Evolutionary conservation across 2,329 filamentous ascomycete genomes (phyloP).

Genomic region (Aspergillus sclerotialis): DNA sequence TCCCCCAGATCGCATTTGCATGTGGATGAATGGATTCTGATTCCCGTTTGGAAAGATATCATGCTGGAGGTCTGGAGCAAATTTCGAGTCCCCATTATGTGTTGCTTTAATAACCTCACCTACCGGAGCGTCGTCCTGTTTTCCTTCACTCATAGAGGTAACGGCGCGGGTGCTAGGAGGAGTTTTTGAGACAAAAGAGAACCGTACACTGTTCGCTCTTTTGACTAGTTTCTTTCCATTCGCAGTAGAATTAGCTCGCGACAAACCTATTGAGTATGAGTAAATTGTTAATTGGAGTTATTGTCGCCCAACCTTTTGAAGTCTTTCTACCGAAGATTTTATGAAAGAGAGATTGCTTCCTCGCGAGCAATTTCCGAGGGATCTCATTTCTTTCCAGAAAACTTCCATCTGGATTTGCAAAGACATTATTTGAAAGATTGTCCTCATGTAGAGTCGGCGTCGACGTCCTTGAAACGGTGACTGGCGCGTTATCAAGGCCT

Average conservation of each 20-base stretch:
- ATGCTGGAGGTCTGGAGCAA: conserved; percentile 12
- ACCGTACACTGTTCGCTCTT: conserved; percentile 21
- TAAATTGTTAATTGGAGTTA: background rate
- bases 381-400: conserved; percentile 5
- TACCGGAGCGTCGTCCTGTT: conserved; percentile 8
- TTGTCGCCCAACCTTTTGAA: conserved; percentile 14
- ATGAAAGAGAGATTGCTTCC: conserved; percentile 16
- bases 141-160: conserved; percentile 8
- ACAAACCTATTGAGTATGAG: conserved; percentile 13
- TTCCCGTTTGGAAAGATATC: conserved; percentile 9
- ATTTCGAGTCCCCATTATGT: too few species aligned
- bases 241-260: conserved; percentile 15
- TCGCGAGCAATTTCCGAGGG: conserved; percentile 5
- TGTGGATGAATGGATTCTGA: conserved; percentile 19
- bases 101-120: too few species aligned
- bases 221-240: conserved; percentile 20
- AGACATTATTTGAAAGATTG: conserved; percentile 6
- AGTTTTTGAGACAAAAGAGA: conserved; percentile 20
- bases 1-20: conserved; percentile 18
- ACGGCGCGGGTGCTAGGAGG: conserved; percentile 10
- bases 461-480: conserved; percentile 7
- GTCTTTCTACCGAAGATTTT: conserved; percentile 19
- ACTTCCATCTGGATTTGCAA: conserved; percentile 7
- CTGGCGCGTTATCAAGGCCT: conserved; percentile 6
- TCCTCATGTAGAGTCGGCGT: conserved; percentile 14